Evolutionary conservation across 306 rosid genomes (phyloP), one percentile per base, ranked within the genome.

Genomic region (Vicia villosa): DNA sequence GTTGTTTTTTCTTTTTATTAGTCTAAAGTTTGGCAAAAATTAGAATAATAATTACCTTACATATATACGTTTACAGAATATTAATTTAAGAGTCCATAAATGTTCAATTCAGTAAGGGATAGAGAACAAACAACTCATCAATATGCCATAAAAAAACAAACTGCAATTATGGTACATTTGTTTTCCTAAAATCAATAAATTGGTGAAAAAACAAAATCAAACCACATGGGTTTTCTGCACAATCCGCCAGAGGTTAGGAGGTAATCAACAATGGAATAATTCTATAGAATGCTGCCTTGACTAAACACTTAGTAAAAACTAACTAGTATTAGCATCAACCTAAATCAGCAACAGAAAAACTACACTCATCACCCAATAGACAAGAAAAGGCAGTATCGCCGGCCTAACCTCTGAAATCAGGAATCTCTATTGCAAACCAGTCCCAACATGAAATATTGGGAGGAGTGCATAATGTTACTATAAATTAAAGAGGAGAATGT

Each of bases 311-410:
- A 75, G 79, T 68, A 77, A 72, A 72, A n/a, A n/a, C n/a, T n/a
- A 66, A 79, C 32, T 52, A 66, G 66, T 74, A 86, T 74, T 78
- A 62, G 65, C 72, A 71, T 52, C 81, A 28, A 45, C 91, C 86
- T 81, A 79, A 74, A 87, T 87, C 84, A 92, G 95, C 80, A 80
- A 79, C 88, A 78, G 84, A 76, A 79, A 87, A 83, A 86, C 90
- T 83, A 89, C 87, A 83, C 81, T 85, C 86, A 74, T 85, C 86
- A 74, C 59, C 67, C 79, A 68, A 66, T 52, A 50, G 13, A 50
- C 51, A 50, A 17, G 56, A 50, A 10, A 73, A 67, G 81, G 87
- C 80, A 63, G 74, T 68, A 83, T 63, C 63, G 58, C 75, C 82
- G 42, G 52, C 71, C 78, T 73, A 75, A 75, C 78, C 81, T 66